Conservation (phyloP, 2,329 filamentous ascomycete species). For the Verticillium zaregamsianum region DNA sequence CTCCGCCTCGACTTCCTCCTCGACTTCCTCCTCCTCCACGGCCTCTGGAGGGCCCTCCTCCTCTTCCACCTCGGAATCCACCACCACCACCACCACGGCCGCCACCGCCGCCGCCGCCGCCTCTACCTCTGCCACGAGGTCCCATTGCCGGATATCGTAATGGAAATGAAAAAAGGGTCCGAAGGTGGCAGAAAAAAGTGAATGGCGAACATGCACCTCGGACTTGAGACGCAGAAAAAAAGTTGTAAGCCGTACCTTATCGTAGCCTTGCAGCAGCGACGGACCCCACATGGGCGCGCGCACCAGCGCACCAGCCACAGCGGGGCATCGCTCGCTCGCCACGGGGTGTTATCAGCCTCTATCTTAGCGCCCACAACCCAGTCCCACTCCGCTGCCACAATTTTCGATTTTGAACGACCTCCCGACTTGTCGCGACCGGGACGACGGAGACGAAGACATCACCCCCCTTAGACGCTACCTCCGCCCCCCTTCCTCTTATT, state of each 20-base stretch:
- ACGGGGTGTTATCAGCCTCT: slow-evolving; percentile 20
- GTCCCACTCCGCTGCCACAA: slow-evolving; percentile 26
- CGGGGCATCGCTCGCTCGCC: slow-evolving; percentile 12
- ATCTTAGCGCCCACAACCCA: slow-evolving; percentile 55
- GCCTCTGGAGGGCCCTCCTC: slow-evolving; percentile 3
- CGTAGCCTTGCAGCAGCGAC: slow-evolving; percentile 12
- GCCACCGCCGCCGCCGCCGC: slow-evolving; percentile 13
- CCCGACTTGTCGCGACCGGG: neutral
- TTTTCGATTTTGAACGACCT: slow-evolving; percentile 23
- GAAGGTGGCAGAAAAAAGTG: neutral
- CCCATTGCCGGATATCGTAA: neutral
- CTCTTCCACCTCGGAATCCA: slow-evolving; percentile 7
- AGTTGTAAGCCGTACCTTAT: slow-evolving; percentile 9
- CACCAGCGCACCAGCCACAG: slow-evolving; percentile 12
- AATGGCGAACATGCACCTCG: neutral
- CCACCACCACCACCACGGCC: slow-evolving; percentile 13
- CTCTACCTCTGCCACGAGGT: slow-evolving; percentile 11
- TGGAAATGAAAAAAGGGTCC: neutral
- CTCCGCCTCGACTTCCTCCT: slow-evolving; percentile 8
- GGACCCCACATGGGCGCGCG: neutral
- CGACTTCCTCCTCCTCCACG: slow-evolving; percentile 3
- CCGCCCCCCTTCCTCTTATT: slow-evolving; percentile 11
- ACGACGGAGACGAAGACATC: neutral
- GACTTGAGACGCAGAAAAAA: slow-evolving; percentile 7
- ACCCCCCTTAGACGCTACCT: slow-evolving; percentile 5